Conservation (phyloP, 1,284 basidiomycete genomes). For the Leccinum subfulvum region DNA sequence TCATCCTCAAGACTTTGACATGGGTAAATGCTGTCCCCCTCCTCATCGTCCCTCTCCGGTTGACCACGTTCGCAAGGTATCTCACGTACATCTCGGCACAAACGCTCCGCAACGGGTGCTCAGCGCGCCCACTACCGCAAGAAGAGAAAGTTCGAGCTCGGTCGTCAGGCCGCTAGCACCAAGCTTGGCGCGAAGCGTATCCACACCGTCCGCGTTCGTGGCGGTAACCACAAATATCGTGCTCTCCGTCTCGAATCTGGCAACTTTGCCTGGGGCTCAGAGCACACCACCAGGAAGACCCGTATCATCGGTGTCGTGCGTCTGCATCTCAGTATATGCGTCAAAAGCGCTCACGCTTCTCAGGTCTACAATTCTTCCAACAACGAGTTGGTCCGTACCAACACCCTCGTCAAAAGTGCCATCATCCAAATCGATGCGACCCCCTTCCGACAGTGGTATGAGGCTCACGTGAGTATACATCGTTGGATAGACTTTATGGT, state of each 20-base stretch:
- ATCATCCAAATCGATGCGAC: slow-evolving; percentile 96
- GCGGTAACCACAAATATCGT: slow-evolving; percentile 90
- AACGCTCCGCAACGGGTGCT: slow-evolving; percentile 89
- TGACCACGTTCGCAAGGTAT: slow-evolving; percentile 63
- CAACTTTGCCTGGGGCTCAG: slow-evolving; percentile 97
- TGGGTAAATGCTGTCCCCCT: slow-evolving; percentile 48
- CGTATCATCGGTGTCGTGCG: slow-evolving; percentile 91
- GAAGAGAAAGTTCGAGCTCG: slow-evolving; percentile 99
- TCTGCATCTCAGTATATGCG: slow-evolving; percentile 27
- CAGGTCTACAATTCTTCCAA: slow-evolving; percentile 97
- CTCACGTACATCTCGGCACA: slow-evolving; percentile 91
- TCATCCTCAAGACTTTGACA: slow-evolving; percentile 44
- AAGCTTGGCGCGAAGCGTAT: slow-evolving; percentile 92
- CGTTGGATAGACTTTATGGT: background rate
- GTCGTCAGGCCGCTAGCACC: slow-evolving; percentile 93
- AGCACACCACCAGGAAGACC: slow-evolving; percentile 89
- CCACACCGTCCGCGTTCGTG: slow-evolving; percentile 90
- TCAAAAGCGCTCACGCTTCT: slow-evolving; percentile 8
- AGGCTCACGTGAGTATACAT: slow-evolving; percentile 76
- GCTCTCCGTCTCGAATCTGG: slow-evolving; percentile 92
- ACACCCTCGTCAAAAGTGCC: slow-evolving; percentile 93
- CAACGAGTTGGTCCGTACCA: slow-evolving; percentile 98
- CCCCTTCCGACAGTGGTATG: slow-evolving; percentile 98
- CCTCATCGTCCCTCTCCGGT: background rate
- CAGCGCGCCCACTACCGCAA: slow-evolving; percentile 96